Evolutionary conservation across 1,284 basidiomycete genomes (phyloP).

Genomic region (Tilletia setariae): DNA sequence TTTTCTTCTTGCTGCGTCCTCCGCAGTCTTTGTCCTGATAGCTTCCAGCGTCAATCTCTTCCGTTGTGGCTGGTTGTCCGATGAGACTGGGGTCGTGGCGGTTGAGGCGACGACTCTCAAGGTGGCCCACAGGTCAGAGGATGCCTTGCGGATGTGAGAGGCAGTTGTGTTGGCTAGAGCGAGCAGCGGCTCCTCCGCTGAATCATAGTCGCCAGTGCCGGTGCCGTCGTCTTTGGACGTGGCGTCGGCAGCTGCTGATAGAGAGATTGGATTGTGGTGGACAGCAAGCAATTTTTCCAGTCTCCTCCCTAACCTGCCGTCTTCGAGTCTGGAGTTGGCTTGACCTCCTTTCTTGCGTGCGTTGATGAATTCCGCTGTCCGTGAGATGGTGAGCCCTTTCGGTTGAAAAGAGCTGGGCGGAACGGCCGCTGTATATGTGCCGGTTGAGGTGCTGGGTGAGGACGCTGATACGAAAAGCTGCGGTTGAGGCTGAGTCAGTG

Average conservation of each 20-base stretch:
- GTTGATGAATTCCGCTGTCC: slow-evolving; percentile 8
- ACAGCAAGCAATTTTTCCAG: slow-evolving; percentile 1
- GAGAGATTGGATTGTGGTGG: background rate
- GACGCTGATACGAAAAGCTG: background rate
- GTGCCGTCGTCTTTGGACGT: background rate
- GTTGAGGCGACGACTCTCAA: background rate
- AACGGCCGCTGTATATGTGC: background rate
- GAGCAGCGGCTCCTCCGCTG: background rate
- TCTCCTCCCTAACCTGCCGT: background rate
- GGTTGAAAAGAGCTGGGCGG: background rate
- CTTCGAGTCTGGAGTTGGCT: background rate
- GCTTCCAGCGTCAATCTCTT: background rate
- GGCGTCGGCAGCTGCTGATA: background rate
- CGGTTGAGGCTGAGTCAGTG: no score
- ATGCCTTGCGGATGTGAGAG: slow-evolving; percentile 1
- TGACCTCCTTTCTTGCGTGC: background rate
- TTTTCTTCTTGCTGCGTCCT: slow-evolving; percentile 21
- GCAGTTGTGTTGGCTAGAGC: background rate
- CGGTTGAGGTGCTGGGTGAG: background rate
- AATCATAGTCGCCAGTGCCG: background rate
- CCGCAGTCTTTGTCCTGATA: background rate
- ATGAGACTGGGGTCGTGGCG: background rate
- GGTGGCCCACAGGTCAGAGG: slow-evolving; percentile 10
- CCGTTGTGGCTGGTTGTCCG: background rate
- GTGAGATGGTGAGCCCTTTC: background rate